Evolutionary conservation across 139 green algal species (phyloP), one percentile per base, ranked within the genome.

Genomic region (Micractinium sp.): DNA sequence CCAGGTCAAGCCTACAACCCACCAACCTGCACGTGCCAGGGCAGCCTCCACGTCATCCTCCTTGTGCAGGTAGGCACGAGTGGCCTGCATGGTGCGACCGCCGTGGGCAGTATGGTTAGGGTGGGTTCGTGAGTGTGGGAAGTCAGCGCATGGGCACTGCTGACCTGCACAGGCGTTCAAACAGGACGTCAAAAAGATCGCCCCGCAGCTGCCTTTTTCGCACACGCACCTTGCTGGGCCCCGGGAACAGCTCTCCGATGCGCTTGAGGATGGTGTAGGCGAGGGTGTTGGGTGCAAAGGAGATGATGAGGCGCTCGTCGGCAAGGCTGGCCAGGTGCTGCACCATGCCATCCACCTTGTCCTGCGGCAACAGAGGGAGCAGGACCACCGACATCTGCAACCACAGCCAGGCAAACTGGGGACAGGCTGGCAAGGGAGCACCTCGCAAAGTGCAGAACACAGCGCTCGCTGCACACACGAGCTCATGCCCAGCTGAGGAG

Each of bases 211-310:
- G 20, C 73, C 73, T 19, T n/a, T n/a, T n/a, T n/a, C n/a, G 18
- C 39, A 39, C 38, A 31, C 84, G 15, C 71, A 92, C 87, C 87
- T 94, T 94, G 63, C 89, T 90, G 16, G 97, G 96, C 0, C 97
- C 97, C 0, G 98, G 98, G 93, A 99, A 99, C 33, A 99, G 94
- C 93, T 99, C 98, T 2, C 98, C 98, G 23, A 99, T 97, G 90
- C 98, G 95, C 94, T 99, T 98, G 41, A 99, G 93, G 22, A 97
- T 84, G 2, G 91, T 88, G 89, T 98, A 98, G 22, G 87, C 90
- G 0, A 94, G 90, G 5, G 97, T 99, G 82, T 99, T 97, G 82
- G 98, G 98, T 9, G 98, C 98, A 90, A 99, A 99, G 73, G 93
- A 97, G 85, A 99, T 94, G 93, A 99, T 98, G 41, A 99, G 92